Percentiles rank a stretch among this genome's conserved stretches.
Evolutionary conservation across 108 stramenopile species (phyloP).

Genomic region (Halocafeteria seosinensis): DNA sequence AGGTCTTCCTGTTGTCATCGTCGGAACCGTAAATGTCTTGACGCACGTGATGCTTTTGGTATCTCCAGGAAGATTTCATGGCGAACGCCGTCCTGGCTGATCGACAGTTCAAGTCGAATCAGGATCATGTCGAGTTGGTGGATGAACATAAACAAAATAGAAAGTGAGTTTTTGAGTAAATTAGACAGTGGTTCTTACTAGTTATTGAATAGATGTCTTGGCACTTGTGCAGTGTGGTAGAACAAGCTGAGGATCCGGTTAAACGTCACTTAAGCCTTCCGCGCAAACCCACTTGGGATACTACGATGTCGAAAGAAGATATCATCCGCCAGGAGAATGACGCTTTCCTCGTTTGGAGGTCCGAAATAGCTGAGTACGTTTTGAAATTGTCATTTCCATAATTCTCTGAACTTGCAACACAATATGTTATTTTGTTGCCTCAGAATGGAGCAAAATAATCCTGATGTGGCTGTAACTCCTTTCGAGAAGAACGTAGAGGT

Average conservation of each 20-base stretch:
- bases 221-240: not conserved
- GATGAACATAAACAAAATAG: not conserved
- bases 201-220: not conserved
- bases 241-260: not conserved
- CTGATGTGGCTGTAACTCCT: slow-evolving; percentile 57
- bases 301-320: slow-evolving; percentile 63
- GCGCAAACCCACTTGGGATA: slow-evolving; percentile 72
- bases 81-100: not conserved
- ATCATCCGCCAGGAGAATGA: slow-evolving; percentile 64
- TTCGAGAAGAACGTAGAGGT: slow-evolving; percentile 98
- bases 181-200: not conserved
- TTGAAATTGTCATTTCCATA: not conserved
- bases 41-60: no score
- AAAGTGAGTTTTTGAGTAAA: not conserved
- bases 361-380: slow-evolving; percentile 50
- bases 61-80: not conserved
- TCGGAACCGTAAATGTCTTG: no score
- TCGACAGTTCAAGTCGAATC: no score
- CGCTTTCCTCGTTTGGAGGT: slow-evolving; percentile 79
- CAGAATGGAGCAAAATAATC: slow-evolving; percentile 30
- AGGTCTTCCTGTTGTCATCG: no score
- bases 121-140: no score
- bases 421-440: not conserved
- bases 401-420: not conserved
- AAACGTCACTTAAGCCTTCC: slow-evolving; percentile 55